phyloP scores from a whole-genome alignment of 2,329 filamentous ascomycete species.

The Tolypocladium inflatum region DNA sequence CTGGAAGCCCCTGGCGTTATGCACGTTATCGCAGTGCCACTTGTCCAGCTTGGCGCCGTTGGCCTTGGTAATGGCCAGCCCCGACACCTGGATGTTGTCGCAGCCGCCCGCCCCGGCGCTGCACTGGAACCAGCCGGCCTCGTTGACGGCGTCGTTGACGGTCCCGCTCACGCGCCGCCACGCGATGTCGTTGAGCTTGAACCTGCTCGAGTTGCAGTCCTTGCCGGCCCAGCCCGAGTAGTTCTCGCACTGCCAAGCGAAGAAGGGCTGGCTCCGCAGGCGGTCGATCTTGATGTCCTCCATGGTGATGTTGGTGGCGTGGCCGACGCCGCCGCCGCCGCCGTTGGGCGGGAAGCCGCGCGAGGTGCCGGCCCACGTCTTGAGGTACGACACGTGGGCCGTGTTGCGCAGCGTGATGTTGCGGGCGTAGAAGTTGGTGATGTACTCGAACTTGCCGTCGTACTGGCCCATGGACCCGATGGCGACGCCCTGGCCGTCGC shows the following conservation, averaged over 20 bases:
- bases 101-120: conserved; percentile 21
- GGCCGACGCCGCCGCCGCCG: conserved; percentile 44
- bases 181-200: conserved; percentile 17
- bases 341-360: conserved; percentile 46
- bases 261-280: conserved; percentile 19
- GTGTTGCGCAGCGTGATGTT: conserved; percentile 38
- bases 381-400: conserved; percentile 40
- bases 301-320: conserved; percentile 19
- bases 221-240: conserved; percentile 22
- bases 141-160: conserved; percentile 12
- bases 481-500: conserved; percentile 41
- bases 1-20: conserved; percentile 12
- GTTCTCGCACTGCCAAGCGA: conserved; percentile 25
- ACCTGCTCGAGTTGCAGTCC: conserved; percentile 23
- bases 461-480: conserved; percentile 50
- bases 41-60: conserved; percentile 8
- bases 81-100: conserved; percentile 15
- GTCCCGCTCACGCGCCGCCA: conserved; percentile 19
- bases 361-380: conserved; percentile 47
- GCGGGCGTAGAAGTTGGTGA: conserved; percentile 37
- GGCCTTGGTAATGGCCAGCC: conserved; percentile 11
- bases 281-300: conserved; percentile 19
- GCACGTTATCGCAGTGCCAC: conserved; percentile 19
- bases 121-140: conserved; percentile 20
- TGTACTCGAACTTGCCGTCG: conserved; percentile 32